Base-by-base conservation (phyloP, 768 basidiomycete species). In the Suillus hirtellus region DNA sequence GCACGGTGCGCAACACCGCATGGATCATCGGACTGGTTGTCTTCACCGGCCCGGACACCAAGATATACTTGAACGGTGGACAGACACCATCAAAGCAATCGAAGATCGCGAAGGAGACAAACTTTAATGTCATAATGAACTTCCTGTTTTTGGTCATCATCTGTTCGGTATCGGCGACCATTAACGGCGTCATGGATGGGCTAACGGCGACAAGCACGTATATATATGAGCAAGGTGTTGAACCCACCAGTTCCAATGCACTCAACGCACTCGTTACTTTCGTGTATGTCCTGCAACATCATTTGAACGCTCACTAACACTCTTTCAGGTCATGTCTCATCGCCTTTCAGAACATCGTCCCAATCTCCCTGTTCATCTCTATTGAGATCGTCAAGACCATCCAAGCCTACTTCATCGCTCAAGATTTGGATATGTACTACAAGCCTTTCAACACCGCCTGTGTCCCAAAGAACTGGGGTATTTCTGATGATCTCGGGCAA, bases 311-410 rank as follows among this genome's bases (percentile, higher is more conserved):
- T 69, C 10, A 63, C 67, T 68, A 3, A 66, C 56, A 38, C 65
- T 43, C 14, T 31, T 63, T 21, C 70, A 97, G 95, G 34, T 93
- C 95, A 2, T 92, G 90, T 73, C 85, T 99, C 46, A 93, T 99
- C 72, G 91, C 93, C 3, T 98, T 99, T 81, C 96, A 98, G 78
- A 98, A 98, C 76, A 96, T 97, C 73, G 90, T 98, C 15, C 96
- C 96, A 27, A 90, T 97, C 63, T 95, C 95, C 3, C 84, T 98
- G 27, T 96, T 96, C 81, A 97, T 98, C 72, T 96, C 96, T 55
- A 95, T 97, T 72, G 96, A 98, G 78, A 92, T 97, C 67, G 95
- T 97, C 81, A 97, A 97, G 81, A 97, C 96, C 1, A 93, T 96
- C 62, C 96, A 97, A 73, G 96, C 96, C 3, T 96, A 86, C 79